These are phyloP conservation scores for Cercospora berteroae DNA, from an alignment of 2,329 filamentous ascomycete genomes.

Conservation along the genomic window DNA sequence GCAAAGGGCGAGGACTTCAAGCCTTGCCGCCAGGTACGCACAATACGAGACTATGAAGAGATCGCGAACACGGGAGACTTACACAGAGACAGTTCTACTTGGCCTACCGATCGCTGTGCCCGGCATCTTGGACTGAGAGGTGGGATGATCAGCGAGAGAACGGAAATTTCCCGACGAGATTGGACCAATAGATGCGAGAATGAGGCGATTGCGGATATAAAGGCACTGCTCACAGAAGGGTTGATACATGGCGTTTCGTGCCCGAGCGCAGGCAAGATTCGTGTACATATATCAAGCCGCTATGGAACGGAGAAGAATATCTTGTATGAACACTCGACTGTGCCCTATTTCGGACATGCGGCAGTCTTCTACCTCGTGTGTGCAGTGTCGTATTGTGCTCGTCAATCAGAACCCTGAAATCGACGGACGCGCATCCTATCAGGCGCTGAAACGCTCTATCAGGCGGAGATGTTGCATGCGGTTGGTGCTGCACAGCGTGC, in stretches of 20 bases:
- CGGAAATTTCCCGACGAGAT: constrained; percentile 55
- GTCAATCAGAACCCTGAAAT: no score
- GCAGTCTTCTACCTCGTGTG: not conserved
- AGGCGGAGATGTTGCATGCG: not conserved
- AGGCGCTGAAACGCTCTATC: not conserved
- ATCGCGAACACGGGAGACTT: not conserved
- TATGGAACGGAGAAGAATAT: not conserved
- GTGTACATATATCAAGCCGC: constrained; percentile 22
- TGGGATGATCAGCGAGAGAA: constrained; percentile 91
- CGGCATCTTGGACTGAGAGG: constrained; percentile 85
- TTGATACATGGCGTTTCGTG: constrained; percentile 5
- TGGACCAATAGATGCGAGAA: constrained; percentile 45
- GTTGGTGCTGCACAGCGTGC: not conserved
- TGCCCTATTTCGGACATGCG: not conserved
- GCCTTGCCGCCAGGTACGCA: constrained; percentile 85
- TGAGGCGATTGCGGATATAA: not conserved
- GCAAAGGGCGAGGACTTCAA: constrained; percentile 99
- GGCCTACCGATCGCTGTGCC: constrained; percentile 96
- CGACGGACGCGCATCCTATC: not conserved
- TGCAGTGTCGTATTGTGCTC: not conserved
- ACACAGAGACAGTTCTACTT: constrained; percentile 72
- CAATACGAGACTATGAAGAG: not conserved
- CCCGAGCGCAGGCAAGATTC: constrained; percentile 8
- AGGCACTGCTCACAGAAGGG: not conserved
- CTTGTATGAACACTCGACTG: not conserved